A percentile compares a stretch with the other conserved stretches of the same genome.
Conservation (phyloP, 2,329 filamentous ascomycete genomes). For the Penicillium sp. region DNA sequence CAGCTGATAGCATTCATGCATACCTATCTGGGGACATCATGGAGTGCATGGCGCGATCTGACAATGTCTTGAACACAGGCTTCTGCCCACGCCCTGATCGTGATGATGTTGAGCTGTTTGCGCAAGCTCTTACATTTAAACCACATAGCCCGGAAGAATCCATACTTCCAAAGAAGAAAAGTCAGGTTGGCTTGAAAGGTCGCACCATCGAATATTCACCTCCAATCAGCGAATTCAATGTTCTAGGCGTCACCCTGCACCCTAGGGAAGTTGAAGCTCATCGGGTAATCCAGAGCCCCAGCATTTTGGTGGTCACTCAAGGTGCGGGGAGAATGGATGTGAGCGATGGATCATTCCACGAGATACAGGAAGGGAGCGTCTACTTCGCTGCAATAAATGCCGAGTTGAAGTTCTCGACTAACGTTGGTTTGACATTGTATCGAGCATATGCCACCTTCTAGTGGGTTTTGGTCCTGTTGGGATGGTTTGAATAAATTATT, state of each 20-base stretch:
- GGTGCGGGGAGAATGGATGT: conserved; percentile 58
- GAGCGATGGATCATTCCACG: conserved; percentile 46
- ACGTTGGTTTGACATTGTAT: conserved; percentile 48
- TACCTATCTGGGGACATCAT: conserved; percentile 71
- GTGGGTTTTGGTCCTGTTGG: background rate
- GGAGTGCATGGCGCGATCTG: conserved; percentile 71
- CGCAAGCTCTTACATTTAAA: conserved; percentile 60
- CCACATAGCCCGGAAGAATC: conserved; percentile 59
- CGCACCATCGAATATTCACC: conserved; percentile 63
- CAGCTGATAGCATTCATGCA: conserved; percentile 69
- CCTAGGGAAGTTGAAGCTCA: conserved; percentile 56
- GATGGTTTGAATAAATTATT: background rate
- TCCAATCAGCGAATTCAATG: conserved; percentile 68
- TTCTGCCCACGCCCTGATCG: conserved; percentile 68
- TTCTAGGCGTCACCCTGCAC: conserved; percentile 58
- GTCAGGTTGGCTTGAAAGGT: conserved; percentile 53
- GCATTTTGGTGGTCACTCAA: conserved; percentile 61
- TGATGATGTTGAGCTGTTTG: conserved; percentile 64
- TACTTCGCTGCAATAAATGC: conserved; percentile 62
- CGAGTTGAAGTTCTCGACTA: conserved; percentile 45
- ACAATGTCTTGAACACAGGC: conserved; percentile 71
- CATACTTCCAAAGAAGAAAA: conserved; percentile 51
- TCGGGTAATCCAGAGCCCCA: conserved; percentile 55
- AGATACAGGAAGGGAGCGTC: conserved; percentile 61
- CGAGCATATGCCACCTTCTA: conserved; percentile 37